Percentiles rank a stretch among this genome's conserved stretches.
Evolutionary conservation across 768 basidiomycete genomes (phyloP).

Genomic region (Candolleomyces eurysporus): DNA sequence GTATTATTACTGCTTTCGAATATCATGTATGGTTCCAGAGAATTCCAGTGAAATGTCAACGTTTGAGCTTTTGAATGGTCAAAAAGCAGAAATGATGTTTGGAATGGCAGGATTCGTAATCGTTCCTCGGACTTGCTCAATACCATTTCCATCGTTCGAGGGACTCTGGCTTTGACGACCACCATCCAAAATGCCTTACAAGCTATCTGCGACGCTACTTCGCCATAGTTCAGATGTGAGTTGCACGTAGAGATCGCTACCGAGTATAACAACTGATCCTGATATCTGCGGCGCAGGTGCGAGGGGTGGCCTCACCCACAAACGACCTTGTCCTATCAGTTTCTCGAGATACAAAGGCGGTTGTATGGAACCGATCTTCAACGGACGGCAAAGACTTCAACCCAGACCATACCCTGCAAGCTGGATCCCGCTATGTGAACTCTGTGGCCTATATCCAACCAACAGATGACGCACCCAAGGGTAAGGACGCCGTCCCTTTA

Average conservation of each 20-base stretch:
- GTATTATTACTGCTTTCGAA: background rate
- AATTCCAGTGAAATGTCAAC: background rate
- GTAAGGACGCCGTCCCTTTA: conserved; percentile 29
- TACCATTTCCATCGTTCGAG: background rate
- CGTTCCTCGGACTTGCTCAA: background rate
- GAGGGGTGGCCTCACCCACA: conserved; percentile 74
- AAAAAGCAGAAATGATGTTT: background rate
- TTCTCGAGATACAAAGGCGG: conserved; percentile 89
- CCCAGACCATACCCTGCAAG: conserved; percentile 52
- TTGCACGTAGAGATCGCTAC: conserved; percentile 1
- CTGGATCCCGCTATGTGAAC: conserved; percentile 77
- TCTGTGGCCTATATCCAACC: conserved; percentile 77
- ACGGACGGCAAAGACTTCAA: conserved; percentile 45
- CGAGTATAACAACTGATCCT: conserved; percentile 9
- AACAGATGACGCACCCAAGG: conserved; percentile 66
- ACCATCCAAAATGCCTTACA: conserved; percentile 27
- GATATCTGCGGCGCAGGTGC: conserved; percentile 54
- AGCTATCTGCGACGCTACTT: conserved; percentile 29
- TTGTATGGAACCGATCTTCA: conserved; percentile 70
- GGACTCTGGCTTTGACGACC: conserved; percentile 6
- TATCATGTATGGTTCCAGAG: background rate
- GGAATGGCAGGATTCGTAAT: conserved; percentile 3
- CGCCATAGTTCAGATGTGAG: conserved; percentile 31
- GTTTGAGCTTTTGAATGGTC: no score
- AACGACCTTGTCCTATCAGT: conserved; percentile 81